Evolutionary conservation across 805 yeast species (phyloP), one percentile per base, ranked within the genome.

Genomic region (Saccharomycopsis amapae): DNA sequence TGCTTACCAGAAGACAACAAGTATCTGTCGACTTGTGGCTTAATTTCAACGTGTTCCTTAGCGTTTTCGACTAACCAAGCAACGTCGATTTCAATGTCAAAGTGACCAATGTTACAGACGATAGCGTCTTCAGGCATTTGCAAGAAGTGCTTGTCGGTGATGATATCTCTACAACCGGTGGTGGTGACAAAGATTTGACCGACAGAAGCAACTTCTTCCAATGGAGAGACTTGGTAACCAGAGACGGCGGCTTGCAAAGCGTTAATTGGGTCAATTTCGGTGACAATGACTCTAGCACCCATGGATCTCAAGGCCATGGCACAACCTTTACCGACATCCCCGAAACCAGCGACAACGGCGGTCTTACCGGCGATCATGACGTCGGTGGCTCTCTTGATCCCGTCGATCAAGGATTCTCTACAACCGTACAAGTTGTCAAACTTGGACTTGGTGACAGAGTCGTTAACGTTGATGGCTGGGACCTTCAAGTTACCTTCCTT

Each of bases 301-400:
- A 90, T 89, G 66, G 94, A 89, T 74, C 86, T 83, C 63, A 93
- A 80, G 57, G 98, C 96, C 86, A 88, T 84, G 68, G 96, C 97
- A 80, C 98, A 90, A 71, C 98, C 98, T 77, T 90, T 90, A 76
- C 98, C 98, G 65, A 90, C 98, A 68, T 90, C 98, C 80, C 98
- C 98, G 77, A 81, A 90, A 73, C 98, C 98, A 53, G 96, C 97
- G 62, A 90, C 97, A 61, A 90, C 94, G 53, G 97, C 95, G 65
- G 86, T 93, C 78, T 90, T 90, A 76, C 98, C 98, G 58, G 97
- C 97, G 65, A 90, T 83, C 97, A 90, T 93, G 61, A 90, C 97
- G 65, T 90, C 98, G 64, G 98, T 90, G 69, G 97, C 98, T 76
- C 97, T 87, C 83, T 90, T 90, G 71, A 90, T 90, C 76, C 98